Conservation (phyloP, 495 filamentous ascomycete species). For the Rusavskia elegans region DNA sequence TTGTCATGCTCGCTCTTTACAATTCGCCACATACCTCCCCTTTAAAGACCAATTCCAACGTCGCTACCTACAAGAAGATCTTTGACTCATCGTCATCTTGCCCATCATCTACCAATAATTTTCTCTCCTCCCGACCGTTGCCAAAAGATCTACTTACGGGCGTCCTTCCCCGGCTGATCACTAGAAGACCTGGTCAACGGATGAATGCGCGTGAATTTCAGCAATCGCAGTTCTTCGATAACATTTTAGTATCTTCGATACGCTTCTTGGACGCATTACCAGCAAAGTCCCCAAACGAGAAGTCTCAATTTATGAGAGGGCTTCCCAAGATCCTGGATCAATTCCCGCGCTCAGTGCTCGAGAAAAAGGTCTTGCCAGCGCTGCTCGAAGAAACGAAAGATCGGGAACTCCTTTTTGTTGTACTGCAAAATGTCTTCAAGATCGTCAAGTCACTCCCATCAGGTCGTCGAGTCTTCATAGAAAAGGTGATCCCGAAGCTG, state of each 20-base stretch:
- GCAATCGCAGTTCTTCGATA: constrained; percentile 87
- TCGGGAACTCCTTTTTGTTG: constrained; percentile 62
- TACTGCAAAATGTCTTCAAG: constrained; percentile 81
- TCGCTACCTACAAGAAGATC: constrained; percentile 66
- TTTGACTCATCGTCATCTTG: constrained; percentile 60
- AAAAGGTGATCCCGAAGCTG: constrained; percentile 68
- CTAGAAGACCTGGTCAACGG: constrained; percentile 68
- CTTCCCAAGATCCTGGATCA: constrained; percentile 71
- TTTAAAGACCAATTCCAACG: constrained; percentile 59
- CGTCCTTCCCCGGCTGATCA: constrained; percentile 70
- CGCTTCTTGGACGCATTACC: constrained; percentile 84
- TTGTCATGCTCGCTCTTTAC: constrained; percentile 78
- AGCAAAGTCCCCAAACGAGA: constrained; percentile 81
- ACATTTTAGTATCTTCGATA: constrained; percentile 86
- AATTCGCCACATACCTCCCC: constrained; percentile 85
- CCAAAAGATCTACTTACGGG: constrained; percentile 60
- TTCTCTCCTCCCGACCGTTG: constrained; percentile 58
- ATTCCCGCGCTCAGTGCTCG: constrained; percentile 82
- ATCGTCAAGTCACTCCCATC: constrained; percentile 64
- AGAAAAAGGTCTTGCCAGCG: constrained; percentile 81
- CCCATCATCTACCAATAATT: constrained; percentile 68
- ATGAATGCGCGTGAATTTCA: constrained; percentile 88
- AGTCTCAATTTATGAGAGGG: constrained; percentile 79
- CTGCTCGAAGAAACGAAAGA: constrained; percentile 89
- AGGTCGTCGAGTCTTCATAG: constrained; percentile 59